Percentiles rank a stretch among this genome's conserved stretches.
Evolutionary conservation across 2,329 filamentous ascomycete genomes (phyloP).

Genomic region (Cladosporium cucumerinum): DNA sequence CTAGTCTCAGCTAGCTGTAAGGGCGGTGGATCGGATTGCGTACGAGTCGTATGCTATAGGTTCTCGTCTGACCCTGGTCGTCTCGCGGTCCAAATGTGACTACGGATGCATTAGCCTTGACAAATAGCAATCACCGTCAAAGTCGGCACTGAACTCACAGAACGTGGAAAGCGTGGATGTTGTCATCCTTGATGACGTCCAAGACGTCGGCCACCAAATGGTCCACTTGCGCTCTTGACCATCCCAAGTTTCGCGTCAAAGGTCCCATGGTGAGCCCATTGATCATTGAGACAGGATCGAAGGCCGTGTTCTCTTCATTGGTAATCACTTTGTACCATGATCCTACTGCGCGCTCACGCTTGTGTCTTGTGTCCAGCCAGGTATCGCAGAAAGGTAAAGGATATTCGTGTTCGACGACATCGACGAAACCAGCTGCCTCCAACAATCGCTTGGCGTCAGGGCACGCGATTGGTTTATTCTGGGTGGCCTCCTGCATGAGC

Average conservation of each 20-base stretch:
- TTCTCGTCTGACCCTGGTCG: slow-evolving; percentile 33
- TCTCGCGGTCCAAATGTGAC: slow-evolving; percentile 48
- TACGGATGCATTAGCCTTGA: slow-evolving; percentile 26
- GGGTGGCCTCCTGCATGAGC: slow-evolving; percentile 65
- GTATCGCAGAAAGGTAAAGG: slow-evolving; percentile 63
- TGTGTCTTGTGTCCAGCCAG: slow-evolving; percentile 57
- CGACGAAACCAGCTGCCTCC: slow-evolving; percentile 69
- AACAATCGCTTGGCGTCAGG: slow-evolving; percentile 62
- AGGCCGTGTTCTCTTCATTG: slow-evolving; percentile 59
- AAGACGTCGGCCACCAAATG: slow-evolving; percentile 56
- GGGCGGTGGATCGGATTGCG: neutral
- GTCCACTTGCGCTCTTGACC: slow-evolving; percentile 58
- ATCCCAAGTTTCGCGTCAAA: slow-evolving; percentile 63
- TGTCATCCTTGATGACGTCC: slow-evolving; percentile 48
- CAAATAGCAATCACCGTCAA: neutral
- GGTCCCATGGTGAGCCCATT: slow-evolving; percentile 30
- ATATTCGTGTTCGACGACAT: slow-evolving; percentile 65
- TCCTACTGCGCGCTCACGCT: slow-evolving; percentile 58
- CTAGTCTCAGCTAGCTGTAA: neutral
- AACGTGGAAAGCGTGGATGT: slow-evolving; percentile 12
- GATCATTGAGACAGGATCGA: slow-evolving; percentile 49
- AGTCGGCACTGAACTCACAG: slow-evolving; percentile 23
- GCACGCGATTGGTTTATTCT: slow-evolving; percentile 64
- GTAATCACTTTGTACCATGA: slow-evolving; percentile 78
- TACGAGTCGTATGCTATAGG: slow-evolving; percentile 15